A percentile compares a stretch with the other conserved stretches of the same genome.
These are phyloP conservation scores for Yamadazyma atmosphaerica DNA, from an alignment of 1,139 yeast genomes.

Conservation along the genomic window DNA sequence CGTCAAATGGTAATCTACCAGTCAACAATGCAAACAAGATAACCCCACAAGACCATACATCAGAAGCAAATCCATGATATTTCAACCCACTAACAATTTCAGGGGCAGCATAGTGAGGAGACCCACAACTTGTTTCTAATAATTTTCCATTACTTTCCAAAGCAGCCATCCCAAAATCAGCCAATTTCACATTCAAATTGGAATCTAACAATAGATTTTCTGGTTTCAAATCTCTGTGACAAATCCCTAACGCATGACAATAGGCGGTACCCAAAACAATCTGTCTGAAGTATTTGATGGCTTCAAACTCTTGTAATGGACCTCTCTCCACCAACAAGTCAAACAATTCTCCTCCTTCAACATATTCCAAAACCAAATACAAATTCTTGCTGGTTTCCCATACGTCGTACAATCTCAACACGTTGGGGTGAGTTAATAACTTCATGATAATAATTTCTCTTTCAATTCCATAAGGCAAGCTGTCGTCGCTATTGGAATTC, in stretches of 20 bases:
- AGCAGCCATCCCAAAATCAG: conserved; percentile 90
- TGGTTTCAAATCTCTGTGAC: conserved; percentile 81
- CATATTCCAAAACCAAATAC: conserved; percentile 74
- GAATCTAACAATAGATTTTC: conserved; percentile 72
- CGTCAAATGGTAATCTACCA: conserved; percentile 82
- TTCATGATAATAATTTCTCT: conserved; percentile 84
- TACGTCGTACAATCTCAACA: conserved; percentile 73
- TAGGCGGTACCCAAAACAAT: conserved; percentile 78
- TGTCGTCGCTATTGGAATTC: conserved; percentile 35
- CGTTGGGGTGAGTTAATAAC: conserved; percentile 72
- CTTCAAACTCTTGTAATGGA: conserved; percentile 73
- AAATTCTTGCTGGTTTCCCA: conserved; percentile 82
- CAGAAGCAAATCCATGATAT: conserved; percentile 82
- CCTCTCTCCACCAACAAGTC: conserved; percentile 79
- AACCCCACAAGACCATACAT: conserved; percentile 87
- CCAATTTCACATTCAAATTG: conserved; percentile 68
- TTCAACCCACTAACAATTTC: conserved; percentile 77
- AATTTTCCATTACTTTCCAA: conserved; percentile 70
- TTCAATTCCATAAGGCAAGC: conserved; percentile 78
- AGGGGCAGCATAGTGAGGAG: conserved; percentile 88
- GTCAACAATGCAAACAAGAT: conserved; percentile 74
- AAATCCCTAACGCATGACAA: conserved; percentile 77
- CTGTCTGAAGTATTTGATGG: conserved; percentile 73
- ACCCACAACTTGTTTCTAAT: conserved; percentile 79
- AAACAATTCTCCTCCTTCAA: conserved; percentile 81